Evolutionary conservation across 2,329 filamentous ascomycete species (phyloP).

Genomic region (Nothophaeocryptopus gaeumannii): DNA sequence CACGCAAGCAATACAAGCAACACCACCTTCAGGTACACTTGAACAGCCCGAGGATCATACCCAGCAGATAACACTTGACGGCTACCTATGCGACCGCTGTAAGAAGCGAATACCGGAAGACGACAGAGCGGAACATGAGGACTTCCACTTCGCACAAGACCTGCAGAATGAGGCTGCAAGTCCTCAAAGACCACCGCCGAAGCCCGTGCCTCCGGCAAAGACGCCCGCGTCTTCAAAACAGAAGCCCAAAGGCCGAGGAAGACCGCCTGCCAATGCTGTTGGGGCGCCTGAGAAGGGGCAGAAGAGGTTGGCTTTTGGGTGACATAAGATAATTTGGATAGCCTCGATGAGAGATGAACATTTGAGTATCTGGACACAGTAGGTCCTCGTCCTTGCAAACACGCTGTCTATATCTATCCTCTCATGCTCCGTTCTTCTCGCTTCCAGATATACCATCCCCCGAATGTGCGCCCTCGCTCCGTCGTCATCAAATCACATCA

Average conservation of each 20-base stretch:
- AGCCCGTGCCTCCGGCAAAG: conserved; percentile 18
- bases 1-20: conserved; percentile 4
- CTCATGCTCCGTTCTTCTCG: too few species aligned
- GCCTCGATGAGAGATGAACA: too few species aligned
- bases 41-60: neutral
- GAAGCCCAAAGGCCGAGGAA: conserved; percentile 32
- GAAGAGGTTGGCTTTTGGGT: conserved; percentile 45
- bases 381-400: too few species aligned
- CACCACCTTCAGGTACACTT: neutral
- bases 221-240: conserved; percentile 24
- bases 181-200: conserved; percentile 22
- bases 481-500: too few species aligned
- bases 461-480: too few species aligned
- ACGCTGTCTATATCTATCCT: too few species aligned
- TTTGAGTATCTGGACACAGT: too few species aligned
- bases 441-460: too few species aligned
- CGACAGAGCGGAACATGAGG: conserved; percentile 72
- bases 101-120: conserved; percentile 54
- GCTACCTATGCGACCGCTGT: conserved; percentile 64
- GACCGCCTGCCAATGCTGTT: conserved; percentile 33
- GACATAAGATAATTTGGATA: neutral
- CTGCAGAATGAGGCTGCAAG: conserved; percentile 64
- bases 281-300: conserved; percentile 43
- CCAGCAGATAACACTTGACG: conserved; percentile 23
- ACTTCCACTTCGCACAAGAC: conserved; percentile 93